Evolutionary conservation across 148 eudicot species (phyloP).

Genomic region (Amaranthus cruentus): DNA sequence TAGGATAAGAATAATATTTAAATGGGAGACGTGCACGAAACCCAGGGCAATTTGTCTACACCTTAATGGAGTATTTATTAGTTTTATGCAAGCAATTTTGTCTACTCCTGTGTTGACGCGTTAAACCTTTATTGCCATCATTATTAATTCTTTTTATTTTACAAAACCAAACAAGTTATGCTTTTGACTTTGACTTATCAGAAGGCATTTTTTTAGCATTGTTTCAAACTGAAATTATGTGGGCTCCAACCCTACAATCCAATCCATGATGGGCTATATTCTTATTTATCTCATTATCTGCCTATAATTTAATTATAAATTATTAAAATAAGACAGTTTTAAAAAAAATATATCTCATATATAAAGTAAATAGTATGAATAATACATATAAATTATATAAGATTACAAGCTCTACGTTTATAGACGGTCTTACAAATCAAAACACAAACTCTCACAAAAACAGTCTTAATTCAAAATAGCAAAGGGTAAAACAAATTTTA

Average conservation of each 20-base stretch:
- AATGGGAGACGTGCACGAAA: conserved; percentile 43
- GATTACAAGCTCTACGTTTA: too few relatives aligned
- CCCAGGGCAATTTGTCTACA: conserved; percentile 48
- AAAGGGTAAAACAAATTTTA: too few relatives aligned
- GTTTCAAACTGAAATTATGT: conserved; percentile 21
- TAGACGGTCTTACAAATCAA: too few relatives aligned
- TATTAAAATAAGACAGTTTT: neutral
- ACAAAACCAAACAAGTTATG: conserved; percentile 19
- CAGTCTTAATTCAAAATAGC: too few relatives aligned
- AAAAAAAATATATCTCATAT: too few relatives aligned
- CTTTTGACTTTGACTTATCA: conserved; percentile 49
- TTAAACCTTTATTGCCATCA: conserved; percentile 20
- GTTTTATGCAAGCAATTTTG: conserved; percentile 28
- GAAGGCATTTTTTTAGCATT: conserved; percentile 12
- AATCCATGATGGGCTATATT: conserved; percentile 19
- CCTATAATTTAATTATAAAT: neutral
- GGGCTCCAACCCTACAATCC: conserved; percentile 28
- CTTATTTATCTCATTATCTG: neutral
- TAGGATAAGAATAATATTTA: neutral
- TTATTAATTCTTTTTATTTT: neutral
- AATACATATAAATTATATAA: too few relatives aligned
- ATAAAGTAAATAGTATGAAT: too few relatives aligned
- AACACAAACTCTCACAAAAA: too few relatives aligned
- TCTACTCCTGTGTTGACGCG: conserved; percentile 54
- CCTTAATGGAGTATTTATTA: conserved; percentile 17